Base-by-base conservation (phyloP, 805 yeast species). In the Sporopachydermia quercuum region DNA sequence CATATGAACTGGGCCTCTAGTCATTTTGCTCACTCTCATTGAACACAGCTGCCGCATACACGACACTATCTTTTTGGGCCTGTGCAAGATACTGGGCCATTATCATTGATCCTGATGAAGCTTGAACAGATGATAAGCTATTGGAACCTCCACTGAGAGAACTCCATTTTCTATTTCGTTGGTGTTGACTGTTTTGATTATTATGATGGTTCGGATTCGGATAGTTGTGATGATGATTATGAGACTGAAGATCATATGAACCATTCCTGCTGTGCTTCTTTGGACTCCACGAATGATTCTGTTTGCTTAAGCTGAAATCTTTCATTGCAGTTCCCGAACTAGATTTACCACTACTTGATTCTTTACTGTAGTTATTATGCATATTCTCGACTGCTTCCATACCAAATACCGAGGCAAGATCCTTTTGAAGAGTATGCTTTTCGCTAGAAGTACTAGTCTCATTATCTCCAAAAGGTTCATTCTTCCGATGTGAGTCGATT, bases 81-180 rank as follows among this genome's bases (percentile, higher is more conserved):
- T 75, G 80, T n/a, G 83, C 81, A 47, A 79, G 61, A 51, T 78
- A 79, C 51, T 78, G 85, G 0, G 84, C 78, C 84, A 79, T 77
- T 8, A 79, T 83, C 48, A 76, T 80, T 0, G 82, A 74, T 2
- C 86, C 85, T 4, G 78, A 65, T 6, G 63, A 56, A 17, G 42
- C 39, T 37, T 37, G 35, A 15, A n/a, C 40, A 27, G 19, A 16
- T 33, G 30, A 23, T n/a, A n/a, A n/a, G n/a, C n/a, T n/a, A n/a
- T n/a, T n/a, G n/a, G n/a, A n/a, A n/a, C n/a, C n/a, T n/a, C n/a
- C n/a, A n/a, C n/a, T n/a, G n/a, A n/a, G n/a, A n/a, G n/a, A n/a
- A n/a, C n/a, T n/a, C 30, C 30, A 23, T 8, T 8, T 8, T 23
- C n/a, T 23, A 8, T 8, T 23, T 8, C 30, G 30, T 8, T n/a